Base-by-base conservation (phyloP, 2,329 filamentous ascomycete genomes). In the Amauroascus niger region DNA sequence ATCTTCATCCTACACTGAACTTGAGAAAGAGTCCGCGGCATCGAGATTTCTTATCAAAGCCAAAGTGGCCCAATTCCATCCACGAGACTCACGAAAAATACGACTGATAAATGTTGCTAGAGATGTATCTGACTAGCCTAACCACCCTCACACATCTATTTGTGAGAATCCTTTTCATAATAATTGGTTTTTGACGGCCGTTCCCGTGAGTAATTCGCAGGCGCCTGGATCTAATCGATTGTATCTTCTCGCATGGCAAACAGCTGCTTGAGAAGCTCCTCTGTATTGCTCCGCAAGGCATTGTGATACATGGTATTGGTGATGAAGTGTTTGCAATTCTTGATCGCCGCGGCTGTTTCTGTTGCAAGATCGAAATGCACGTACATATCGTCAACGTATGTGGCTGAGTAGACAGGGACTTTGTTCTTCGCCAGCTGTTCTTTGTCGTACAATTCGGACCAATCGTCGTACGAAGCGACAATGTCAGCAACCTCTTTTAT, bases 261-360 rank as follows among this genome's bases (percentile, higher is more conserved):
- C 2, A 95, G 73, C 62, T 85, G 79, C 61, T 79, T 80, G 62
- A 95, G 73, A 16, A 96, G 80, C 60, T 94, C 87, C 26, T 88
- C 85, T 3, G 83, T 75, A 69, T 81, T 86, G 49, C 78, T 77
- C 55, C 87, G 77, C 41, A 96, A 67, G 0, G 86, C 91, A 64
- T 93, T 85, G 69, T 97, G 91, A 64, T 93, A 93, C 77, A 95
- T 80, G 22, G 78, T 76, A 66, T 95, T 96, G 37, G 88, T 95
- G 64, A 93, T 81, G 62, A 85, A 93, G 39, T 87, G 82, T 72
- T 88, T 89, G 65, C 81, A 84, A 0, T 82, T 83, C 65, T 80
- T 84, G 65, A 96, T 86, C 63, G 83, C 79, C 39, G 72, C 73
- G 8, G 87, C 88, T 14, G 88, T 94, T 61, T 86, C 81, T 61